Conservation (phyloP, 257 asterid genomes). For the Coffea canephora region DNA sequence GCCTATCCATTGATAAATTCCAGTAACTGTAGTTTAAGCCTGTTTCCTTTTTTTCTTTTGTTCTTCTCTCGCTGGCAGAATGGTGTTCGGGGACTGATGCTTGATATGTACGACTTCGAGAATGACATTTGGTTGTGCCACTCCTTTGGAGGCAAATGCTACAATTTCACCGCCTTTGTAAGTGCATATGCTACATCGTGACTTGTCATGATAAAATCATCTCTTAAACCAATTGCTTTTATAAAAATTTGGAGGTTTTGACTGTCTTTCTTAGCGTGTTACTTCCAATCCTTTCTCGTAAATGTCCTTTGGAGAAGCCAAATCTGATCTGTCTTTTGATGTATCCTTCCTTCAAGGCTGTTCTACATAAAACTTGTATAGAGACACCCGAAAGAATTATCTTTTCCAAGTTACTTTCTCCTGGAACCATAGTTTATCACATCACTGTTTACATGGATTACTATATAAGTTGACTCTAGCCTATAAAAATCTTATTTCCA, state of each 20-base stretch:
- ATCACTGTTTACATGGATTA: neutral
- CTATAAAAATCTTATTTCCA: conserved; percentile 25
- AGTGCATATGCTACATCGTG: conserved; percentile 29
- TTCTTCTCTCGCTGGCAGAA: conserved; percentile 50
- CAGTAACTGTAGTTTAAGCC: neutral
- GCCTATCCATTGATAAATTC: neutral
- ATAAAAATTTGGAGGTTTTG: neutral
- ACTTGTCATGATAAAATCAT: neutral
- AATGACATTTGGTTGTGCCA: conserved; percentile 94
- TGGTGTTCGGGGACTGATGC: conserved; percentile 95
- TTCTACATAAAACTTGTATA: neutral
- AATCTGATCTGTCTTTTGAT: neutral
- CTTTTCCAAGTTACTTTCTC: neutral
- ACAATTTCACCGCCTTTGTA: conserved; percentile 89
- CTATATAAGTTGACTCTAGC: neutral
- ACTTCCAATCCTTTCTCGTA: neutral
- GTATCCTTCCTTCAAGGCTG: neutral
- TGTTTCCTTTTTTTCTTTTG: neutral
- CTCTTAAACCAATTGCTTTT: neutral
- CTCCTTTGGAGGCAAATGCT: conserved; percentile 82
- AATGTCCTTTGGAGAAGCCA: neutral
- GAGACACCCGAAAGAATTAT: neutral
- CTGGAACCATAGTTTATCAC: neutral
- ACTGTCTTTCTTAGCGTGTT: neutral
- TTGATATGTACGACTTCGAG: conserved; percentile 84